phyloP scores from a whole-genome alignment of 345 rosid species.

The Eutrema heterophyllum region DNA sequence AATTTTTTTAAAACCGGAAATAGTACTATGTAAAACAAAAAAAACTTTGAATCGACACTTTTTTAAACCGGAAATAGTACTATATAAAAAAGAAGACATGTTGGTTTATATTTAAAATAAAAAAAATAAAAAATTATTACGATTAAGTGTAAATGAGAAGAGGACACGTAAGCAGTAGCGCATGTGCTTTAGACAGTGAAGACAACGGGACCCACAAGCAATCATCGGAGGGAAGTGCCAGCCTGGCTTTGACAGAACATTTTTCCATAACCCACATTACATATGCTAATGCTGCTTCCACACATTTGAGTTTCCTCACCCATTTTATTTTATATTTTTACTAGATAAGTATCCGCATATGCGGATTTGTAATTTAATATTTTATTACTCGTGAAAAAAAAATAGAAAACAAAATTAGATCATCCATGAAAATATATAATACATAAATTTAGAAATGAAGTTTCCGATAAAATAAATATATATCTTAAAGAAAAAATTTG shows the following conservation, averaged over 20 bases:
- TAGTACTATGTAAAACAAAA: too few species aligned
- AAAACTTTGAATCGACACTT: too few species aligned
- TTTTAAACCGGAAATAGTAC: too few species aligned
- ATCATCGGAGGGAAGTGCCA: constrained; percentile 36
- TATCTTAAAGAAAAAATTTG: too few species aligned
- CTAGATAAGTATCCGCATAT: too few species aligned
- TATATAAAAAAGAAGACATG: background rate
- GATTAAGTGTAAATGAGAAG: constrained; percentile 12
- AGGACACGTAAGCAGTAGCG: constrained; percentile 28
- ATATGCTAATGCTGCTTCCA: constrained; percentile 7
- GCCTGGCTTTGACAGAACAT: constrained; percentile 33
- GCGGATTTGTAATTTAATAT: too few species aligned
- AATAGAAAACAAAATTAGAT: too few species aligned
- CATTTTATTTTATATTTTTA: background rate
- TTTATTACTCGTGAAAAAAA: too few species aligned
- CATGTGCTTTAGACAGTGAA: constrained; percentile 35
- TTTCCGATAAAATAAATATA: too few species aligned
- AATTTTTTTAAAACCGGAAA: too few species aligned
- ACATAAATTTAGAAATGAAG: too few species aligned
- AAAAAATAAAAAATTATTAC: background rate
- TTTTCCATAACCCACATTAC: constrained; percentile 15
- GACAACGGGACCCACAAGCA: constrained; percentile 30
- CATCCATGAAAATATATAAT: too few species aligned
- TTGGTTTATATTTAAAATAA: background rate
- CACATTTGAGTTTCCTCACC: constrained; percentile 7